Evolutionary conservation across 2,329 filamentous ascomycete species (phyloP).

Genomic region (Alternaria viburni): DNA sequence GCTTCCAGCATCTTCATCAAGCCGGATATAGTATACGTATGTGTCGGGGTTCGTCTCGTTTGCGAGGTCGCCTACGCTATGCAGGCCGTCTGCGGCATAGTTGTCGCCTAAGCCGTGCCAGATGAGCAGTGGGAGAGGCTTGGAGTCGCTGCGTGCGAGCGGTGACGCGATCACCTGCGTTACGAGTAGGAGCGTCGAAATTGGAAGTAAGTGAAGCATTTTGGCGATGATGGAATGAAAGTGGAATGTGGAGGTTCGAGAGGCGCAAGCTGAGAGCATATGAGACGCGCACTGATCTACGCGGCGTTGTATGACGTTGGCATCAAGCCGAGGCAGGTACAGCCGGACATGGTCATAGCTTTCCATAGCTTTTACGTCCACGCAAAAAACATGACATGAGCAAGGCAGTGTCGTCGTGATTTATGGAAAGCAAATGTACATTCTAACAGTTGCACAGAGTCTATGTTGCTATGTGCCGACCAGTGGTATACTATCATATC

Average conservation of each 20-base stretch:
- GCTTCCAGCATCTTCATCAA: constrained; percentile 68
- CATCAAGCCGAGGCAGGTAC: constrained; percentile 18
- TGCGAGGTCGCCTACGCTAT: constrained; percentile 72
- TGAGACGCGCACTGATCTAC: constrained; percentile 9
- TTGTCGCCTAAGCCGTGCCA: constrained; percentile 90
- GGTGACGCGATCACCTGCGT: constrained; percentile 23
- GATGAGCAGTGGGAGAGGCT: constrained; percentile 80
- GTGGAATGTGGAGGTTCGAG: constrained; percentile 9
- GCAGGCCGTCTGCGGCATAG: constrained; percentile 77
- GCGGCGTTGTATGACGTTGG: constrained; percentile 30
- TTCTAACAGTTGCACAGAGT: background rate
- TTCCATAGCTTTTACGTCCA: background rate
- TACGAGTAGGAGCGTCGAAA: constrained; percentile 31
- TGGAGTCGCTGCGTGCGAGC: constrained; percentile 7
- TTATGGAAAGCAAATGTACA: background rate
- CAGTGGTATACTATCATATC: constrained; percentile 22
- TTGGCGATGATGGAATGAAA: background rate
- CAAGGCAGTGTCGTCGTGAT: background rate
- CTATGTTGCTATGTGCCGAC: background rate
- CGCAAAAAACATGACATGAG: background rate
- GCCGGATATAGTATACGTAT: constrained; percentile 78
- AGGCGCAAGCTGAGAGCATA: constrained; percentile 12
- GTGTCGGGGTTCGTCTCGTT: constrained; percentile 79
- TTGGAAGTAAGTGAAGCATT: constrained; percentile 30
- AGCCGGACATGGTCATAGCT: constrained; percentile 16